Evolutionary conservation across 2,329 filamentous ascomycete species (phyloP).

Genomic region (Sporothrix euskadiensis): DNA sequence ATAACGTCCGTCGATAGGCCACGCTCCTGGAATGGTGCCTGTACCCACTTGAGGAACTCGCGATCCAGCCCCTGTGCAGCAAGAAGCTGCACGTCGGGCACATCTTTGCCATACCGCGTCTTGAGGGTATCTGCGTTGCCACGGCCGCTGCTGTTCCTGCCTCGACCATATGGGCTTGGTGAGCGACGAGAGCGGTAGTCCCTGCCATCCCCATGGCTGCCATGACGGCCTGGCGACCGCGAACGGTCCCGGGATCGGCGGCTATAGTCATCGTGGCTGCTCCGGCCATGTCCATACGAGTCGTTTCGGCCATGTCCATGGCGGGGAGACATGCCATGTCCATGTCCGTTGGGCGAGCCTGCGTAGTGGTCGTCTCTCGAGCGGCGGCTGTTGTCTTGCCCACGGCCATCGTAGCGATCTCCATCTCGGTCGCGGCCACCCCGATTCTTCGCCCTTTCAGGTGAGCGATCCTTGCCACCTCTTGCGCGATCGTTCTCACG

Average conservation of each 20-base stretch:
- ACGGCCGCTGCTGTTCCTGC: slow-evolving; percentile 43
- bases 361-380: slow-evolving; percentile 67
- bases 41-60: slow-evolving; percentile 81
- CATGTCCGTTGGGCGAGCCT: slow-evolving; percentile 56
- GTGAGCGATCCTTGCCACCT: slow-evolving; percentile 41
- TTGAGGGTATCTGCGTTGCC: slow-evolving; percentile 6
- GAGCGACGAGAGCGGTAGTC: slow-evolving; percentile 65
- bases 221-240: slow-evolving; percentile 61
- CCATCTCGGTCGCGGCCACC: slow-evolving; percentile 19
- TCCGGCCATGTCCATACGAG: slow-evolving; percentile 50
- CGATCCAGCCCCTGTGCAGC: slow-evolving; percentile 74
- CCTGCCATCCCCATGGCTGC: slow-evolving; percentile 35
- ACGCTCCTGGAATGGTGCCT: slow-evolving; percentile 70
- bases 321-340: slow-evolving; percentile 59
- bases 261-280: slow-evolving; percentile 43
- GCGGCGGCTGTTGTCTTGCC: slow-evolving; percentile 51
- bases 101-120: slow-evolving; percentile 66
- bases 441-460: background rate
- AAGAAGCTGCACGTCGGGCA: slow-evolving; percentile 88
- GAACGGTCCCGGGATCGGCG: slow-evolving; percentile 61
- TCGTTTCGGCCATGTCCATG: slow-evolving; percentile 64
- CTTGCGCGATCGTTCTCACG: background rate
- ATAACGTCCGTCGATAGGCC: slow-evolving; percentile 76
- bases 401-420: slow-evolving; percentile 53
- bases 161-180: slow-evolving; percentile 61